Percentiles rank a stretch among this genome's conserved stretches.
Conservation (phyloP, 495 filamentous ascomycete species). For the Talaromyces adpressus region DNA sequence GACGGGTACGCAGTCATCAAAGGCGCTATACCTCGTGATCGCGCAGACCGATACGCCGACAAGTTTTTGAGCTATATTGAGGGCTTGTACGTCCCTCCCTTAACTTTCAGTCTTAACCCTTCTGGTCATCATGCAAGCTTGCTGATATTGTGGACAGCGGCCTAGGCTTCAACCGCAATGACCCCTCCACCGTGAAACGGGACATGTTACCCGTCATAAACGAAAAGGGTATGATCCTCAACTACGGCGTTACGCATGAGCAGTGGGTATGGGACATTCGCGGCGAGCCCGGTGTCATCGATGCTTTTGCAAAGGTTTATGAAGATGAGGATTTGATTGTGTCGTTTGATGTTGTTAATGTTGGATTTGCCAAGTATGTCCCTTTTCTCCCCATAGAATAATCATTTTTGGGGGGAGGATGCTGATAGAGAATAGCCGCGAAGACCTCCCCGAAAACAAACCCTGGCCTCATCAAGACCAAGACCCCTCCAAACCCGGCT, state of each 20-base stretch:
- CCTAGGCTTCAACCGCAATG: constrained; percentile 30
- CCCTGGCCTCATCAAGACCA: constrained; percentile 45
- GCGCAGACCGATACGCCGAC: constrained; percentile 27
- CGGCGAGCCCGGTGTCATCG: constrained; percentile 32
- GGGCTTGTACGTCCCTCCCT: background rate
- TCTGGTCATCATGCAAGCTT: background rate
- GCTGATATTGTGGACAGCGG: constrained; percentile 13
- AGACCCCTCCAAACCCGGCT: constrained; percentile 31
- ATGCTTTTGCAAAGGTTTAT: constrained; percentile 34
- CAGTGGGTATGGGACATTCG: constrained; percentile 37
- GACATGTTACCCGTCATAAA: constrained; percentile 32
- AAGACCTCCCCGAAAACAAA: constrained; percentile 28
- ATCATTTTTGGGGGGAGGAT: too few relatives aligned
- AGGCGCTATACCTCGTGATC: constrained; percentile 32
- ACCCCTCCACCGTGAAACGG: constrained; percentile 28
- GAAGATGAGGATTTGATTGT: constrained; percentile 36
- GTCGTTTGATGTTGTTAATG: constrained; percentile 39
- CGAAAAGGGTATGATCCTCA: constrained; percentile 35
- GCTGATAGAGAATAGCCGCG: constrained; percentile 13
- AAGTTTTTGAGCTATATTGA: constrained; percentile 5
- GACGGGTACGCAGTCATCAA: constrained; percentile 41
- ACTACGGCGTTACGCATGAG: constrained; percentile 35
- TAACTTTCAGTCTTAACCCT: background rate
- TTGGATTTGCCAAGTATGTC: constrained; percentile 28
- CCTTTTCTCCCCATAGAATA: too few relatives aligned